A percentile compares a stretch with the other conserved stretches of the same genome.
These are phyloP conservation scores for Spergularia azorica DNA, from an alignment of 179 eudicot genomes.

Conservation along the genomic window DNA sequence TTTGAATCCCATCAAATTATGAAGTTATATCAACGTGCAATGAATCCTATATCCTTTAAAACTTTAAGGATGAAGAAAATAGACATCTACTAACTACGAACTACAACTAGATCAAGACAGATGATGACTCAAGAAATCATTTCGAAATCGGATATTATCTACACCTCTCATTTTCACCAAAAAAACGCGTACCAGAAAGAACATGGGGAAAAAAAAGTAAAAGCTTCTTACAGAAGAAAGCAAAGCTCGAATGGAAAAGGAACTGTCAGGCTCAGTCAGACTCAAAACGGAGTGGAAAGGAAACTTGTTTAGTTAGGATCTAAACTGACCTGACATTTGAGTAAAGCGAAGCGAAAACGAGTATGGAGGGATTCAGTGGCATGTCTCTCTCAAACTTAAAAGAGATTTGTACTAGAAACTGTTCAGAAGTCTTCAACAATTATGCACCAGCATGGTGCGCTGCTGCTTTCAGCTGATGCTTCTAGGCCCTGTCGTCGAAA, in stretches of 20 bases:
- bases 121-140: not conserved
- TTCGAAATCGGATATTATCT: not conserved
- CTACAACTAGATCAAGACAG: not conserved
- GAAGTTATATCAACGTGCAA: slow-evolving; percentile 4
- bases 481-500: not conserved
- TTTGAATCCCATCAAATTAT: not conserved
- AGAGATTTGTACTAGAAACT: not conserved
- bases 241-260: not conserved
- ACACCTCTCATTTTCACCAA: slow-evolving; percentile 14
- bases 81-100: not conserved
- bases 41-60: not conserved
- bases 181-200: slow-evolving; percentile 9
- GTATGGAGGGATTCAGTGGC: slow-evolving; percentile 5
- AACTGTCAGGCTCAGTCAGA: slow-evolving; percentile 3
- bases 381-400: slow-evolving; percentile 15
- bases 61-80: slow-evolving; percentile 3
- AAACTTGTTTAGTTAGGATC: slow-evolving; percentile 8
- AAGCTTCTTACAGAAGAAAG: not conserved
- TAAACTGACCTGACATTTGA: not conserved
- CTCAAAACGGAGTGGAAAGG: not conserved
- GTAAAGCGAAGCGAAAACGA: not conserved
- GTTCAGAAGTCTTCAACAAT: not conserved
- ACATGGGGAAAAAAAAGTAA: slow-evolving; percentile 3
- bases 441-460: not conserved
- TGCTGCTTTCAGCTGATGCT: not conserved